Evolutionary conservation across 2,329 filamentous ascomycete species (phyloP).

Genomic region (Diatrype stigma): DNA sequence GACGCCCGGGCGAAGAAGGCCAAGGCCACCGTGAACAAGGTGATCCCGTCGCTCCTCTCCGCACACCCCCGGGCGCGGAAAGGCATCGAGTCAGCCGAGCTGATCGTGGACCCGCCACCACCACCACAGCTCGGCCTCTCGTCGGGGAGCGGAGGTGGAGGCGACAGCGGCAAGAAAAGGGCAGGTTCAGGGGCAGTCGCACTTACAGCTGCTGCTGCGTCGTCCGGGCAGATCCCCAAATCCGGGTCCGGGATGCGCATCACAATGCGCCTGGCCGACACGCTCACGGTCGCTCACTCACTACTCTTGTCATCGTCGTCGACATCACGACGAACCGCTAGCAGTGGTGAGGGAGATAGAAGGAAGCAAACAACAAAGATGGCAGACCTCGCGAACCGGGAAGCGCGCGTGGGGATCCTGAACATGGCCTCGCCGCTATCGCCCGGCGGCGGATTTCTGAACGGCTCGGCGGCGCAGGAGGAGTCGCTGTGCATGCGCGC

Average conservation of each 20-base stretch:
- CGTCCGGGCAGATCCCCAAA: background rate
- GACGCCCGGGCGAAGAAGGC: slow-evolving; percentile 47
- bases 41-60: slow-evolving; percentile 52
- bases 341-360: background rate
- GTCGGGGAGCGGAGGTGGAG: background rate
- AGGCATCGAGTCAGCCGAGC: slow-evolving; percentile 48
- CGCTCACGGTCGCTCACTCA: slow-evolving; percentile 46
- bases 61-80: slow-evolving; percentile 51
- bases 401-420: slow-evolving; percentile 45
- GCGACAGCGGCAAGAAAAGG: background rate
- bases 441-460: slow-evolving; percentile 57
- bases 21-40: slow-evolving; percentile 53
- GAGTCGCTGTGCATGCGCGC: slow-evolving; percentile 59
- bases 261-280: slow-evolving; percentile 45
- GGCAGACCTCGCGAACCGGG: slow-evolving; percentile 11
- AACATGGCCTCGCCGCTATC: slow-evolving; percentile 62
- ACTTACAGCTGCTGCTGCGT: background rate
- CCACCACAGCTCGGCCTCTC: slow-evolving; percentile 6
- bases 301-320: slow-evolving; percentile 24
- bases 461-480: slow-evolving; percentile 57
- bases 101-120: slow-evolving; percentile 37
- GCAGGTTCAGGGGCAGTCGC: background rate
- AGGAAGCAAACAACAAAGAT: background rate
- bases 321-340: slow-evolving; percentile 2
- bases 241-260: slow-evolving; percentile 29